These are phyloP conservation scores for Quercus lobata DNA, from an alignment of 331 rosid genomes.

Conservation along the genomic window DNA sequence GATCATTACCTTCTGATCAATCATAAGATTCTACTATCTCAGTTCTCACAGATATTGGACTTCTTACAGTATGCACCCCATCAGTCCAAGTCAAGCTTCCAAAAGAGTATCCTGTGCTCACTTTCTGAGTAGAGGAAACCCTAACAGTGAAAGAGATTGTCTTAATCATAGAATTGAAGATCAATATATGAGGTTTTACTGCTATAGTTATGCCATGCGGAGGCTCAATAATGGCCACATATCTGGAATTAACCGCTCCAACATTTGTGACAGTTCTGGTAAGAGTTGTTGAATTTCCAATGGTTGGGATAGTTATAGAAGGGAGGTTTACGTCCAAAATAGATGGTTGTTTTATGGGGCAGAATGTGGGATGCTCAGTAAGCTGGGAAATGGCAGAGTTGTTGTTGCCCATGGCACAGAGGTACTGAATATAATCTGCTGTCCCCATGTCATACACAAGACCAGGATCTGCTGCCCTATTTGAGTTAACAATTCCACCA, in stretches of 20 bases:
- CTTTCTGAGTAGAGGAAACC: constrained; percentile 15
- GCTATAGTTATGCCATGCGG: constrained; percentile 29
- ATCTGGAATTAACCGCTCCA: constrained; percentile 27
- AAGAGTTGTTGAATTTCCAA: constrained; percentile 20
- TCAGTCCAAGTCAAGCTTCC: constrained; percentile 57
- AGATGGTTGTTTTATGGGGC: constrained; percentile 32
- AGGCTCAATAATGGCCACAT: constrained; percentile 25
- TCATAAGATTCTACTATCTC: constrained; percentile 19
- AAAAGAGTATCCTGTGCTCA: constrained; percentile 32
- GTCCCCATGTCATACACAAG: constrained; percentile 40
- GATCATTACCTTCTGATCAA: not conserved
- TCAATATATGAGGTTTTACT: constrained; percentile 33
- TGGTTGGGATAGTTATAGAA: constrained; percentile 42
- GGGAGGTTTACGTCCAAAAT: constrained; percentile 44
- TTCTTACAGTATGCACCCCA: constrained; percentile 39
- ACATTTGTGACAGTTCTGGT: constrained; percentile 50
- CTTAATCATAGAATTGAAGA: constrained; percentile 34
- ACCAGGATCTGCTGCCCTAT: constrained; percentile 51
- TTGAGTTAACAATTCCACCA: constrained; percentile 49
- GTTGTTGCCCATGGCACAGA: constrained; percentile 41
- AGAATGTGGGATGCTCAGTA: constrained; percentile 16
- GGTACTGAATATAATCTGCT: constrained; percentile 40
- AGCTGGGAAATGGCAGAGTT: constrained; percentile 34
- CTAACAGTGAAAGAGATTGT: constrained; percentile 30
- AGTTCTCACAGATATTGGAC: constrained; percentile 45